Evolutionary conservation across 2,329 filamentous ascomycete species (phyloP).

Genomic region (Myriangium duriaei): DNA sequence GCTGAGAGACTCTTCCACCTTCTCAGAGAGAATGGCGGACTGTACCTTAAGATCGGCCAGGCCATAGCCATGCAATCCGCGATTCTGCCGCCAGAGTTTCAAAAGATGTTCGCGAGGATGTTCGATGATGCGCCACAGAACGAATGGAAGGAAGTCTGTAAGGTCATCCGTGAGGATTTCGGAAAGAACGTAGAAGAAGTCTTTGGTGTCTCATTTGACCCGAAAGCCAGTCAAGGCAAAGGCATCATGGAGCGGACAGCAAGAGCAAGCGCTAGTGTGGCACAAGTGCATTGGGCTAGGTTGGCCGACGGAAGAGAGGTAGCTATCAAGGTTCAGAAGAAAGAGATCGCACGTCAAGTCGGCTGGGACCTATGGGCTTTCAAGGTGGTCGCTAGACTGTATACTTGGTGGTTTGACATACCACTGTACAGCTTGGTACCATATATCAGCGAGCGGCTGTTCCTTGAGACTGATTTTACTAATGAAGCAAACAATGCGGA

Average conservation of each 20-base stretch:
- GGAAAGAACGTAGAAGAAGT: slow-evolving; percentile 73
- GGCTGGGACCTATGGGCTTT: slow-evolving; percentile 94
- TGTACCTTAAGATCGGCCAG: slow-evolving; percentile 97
- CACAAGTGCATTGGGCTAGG: slow-evolving; percentile 91
- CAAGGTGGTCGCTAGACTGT: slow-evolving; percentile 72
- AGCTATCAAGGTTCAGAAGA: slow-evolving; percentile 92
- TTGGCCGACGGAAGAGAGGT: slow-evolving; percentile 79
- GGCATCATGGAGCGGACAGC: slow-evolving; percentile 60
- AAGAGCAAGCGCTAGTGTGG: slow-evolving; percentile 78
- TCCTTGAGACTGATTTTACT: slow-evolving; percentile 86
- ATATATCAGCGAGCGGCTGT: slow-evolving; percentile 82
- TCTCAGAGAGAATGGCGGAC: slow-evolving; percentile 72
- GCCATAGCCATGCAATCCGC: slow-evolving; percentile 98
- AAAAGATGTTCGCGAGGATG: slow-evolving; percentile 91
- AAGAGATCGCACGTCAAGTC: slow-evolving; percentile 82
- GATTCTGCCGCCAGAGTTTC: slow-evolving; percentile 83
- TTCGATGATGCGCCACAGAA: slow-evolving; percentile 97
- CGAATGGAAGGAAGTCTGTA: slow-evolving; percentile 71
- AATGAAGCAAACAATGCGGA: slow-evolving; percentile 85
- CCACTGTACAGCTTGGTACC: slow-evolving; percentile 83
- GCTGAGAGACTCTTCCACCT: slow-evolving; percentile 73
- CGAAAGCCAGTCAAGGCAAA: slow-evolving; percentile 42
- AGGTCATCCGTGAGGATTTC: slow-evolving; percentile 80
- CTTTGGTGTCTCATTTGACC: slow-evolving; percentile 71
- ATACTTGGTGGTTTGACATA: slow-evolving; percentile 83